These are phyloP conservation scores for Davidsoniella eucalypti DNA, from an alignment of 2,329 filamentous ascomycete species.

Conservation along the genomic window DNA sequence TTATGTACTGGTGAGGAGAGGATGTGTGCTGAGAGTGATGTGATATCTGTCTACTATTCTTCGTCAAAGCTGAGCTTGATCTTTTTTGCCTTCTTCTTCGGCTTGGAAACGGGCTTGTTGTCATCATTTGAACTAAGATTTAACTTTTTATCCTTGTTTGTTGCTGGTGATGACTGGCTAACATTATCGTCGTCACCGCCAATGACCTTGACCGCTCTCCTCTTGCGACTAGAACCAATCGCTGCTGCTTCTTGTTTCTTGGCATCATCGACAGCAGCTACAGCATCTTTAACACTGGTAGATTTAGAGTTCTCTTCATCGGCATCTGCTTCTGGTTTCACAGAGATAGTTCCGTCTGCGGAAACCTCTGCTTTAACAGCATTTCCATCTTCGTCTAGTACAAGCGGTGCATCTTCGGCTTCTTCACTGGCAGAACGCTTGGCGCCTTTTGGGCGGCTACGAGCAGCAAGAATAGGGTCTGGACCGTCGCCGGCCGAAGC, in stretches of 20 bases:
- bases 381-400: conserved; percentile 58
- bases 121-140: conserved; percentile 5
- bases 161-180: conserved; percentile 13
- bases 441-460: conserved; percentile 29
- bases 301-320: conserved; percentile 15
- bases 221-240: conserved; percentile 34
- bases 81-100: conserved; percentile 43
- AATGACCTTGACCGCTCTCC: conserved; percentile 36
- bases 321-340: not conserved
- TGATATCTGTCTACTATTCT: conserved; percentile 25
- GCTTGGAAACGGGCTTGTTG: conserved; percentile 10
- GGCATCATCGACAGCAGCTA: conserved; percentile 15
- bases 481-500: conserved; percentile 29
- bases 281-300: conserved; percentile 13
- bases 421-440: conserved; percentile 48
- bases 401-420: conserved; percentile 59
- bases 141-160: conserved; percentile 15
- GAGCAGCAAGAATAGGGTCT: conserved; percentile 34
- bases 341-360: conserved; percentile 25
- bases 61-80: conserved; percentile 53
- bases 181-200: conserved; percentile 21
- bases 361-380: conserved; percentile 35
- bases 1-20: not conserved
- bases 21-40: not conserved
- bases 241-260: conserved; percentile 23